Conservation (phyloP, 495 filamentous ascomycete species). For the Hypoxylon intermedium region DNA sequence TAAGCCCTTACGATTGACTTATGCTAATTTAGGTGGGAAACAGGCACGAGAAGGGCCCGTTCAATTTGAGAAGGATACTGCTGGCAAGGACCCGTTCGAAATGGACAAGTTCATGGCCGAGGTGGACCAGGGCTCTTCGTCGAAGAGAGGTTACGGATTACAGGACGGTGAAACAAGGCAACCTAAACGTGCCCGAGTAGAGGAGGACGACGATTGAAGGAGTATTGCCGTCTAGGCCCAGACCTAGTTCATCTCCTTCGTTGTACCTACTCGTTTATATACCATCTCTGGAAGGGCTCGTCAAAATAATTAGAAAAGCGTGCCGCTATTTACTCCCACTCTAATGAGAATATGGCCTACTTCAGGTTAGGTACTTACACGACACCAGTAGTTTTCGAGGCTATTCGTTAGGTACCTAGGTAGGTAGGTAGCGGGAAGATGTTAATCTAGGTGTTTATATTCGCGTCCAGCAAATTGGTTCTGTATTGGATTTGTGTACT, state of each 20-base stretch:
- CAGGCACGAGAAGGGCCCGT: slow-evolving; percentile 86
- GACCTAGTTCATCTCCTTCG: neutral
- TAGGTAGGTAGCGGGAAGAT: neutral
- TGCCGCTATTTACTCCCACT: neutral
- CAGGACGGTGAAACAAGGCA: slow-evolving; percentile 73
- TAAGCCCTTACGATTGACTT: slow-evolving; percentile 27
- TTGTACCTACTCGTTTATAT: too few relatives aligned
- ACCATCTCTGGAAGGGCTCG: neutral
- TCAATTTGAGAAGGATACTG: slow-evolving; percentile 93
- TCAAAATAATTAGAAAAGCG: neutral
- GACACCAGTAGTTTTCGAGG: neutral
- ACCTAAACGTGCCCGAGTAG: slow-evolving; percentile 79
- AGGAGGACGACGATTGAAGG: slow-evolving; percentile 68
- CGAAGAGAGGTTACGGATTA: slow-evolving; percentile 84
- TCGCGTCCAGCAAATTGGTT: too few relatives aligned
- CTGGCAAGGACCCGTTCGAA: slow-evolving; percentile 79
- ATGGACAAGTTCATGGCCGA: slow-evolving; percentile 92
- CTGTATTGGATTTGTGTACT: too few relatives aligned
- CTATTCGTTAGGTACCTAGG: neutral
- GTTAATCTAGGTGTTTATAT: neutral
- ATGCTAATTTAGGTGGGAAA: slow-evolving; percentile 33
- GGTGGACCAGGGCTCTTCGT: slow-evolving; percentile 66
- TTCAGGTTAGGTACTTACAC: neutral
- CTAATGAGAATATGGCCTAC: neutral
- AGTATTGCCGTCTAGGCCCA: neutral